Conservation (phyloP, 768 basidiomycete genomes). For the Candolleomyces eurysporus region DNA sequence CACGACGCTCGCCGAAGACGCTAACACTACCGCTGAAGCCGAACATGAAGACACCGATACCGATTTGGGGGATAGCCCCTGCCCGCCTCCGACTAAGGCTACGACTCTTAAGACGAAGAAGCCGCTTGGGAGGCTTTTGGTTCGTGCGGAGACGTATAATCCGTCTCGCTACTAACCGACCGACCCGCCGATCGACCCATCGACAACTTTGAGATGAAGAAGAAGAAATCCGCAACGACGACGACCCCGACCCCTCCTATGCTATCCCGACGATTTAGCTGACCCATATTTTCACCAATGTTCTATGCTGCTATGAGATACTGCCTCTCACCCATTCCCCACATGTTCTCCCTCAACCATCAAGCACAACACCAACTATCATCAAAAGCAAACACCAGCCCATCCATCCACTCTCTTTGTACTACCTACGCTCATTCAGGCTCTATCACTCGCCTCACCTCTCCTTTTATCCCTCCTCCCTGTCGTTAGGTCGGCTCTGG, state of each 20-base stretch:
- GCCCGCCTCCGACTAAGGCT: slow-evolving; percentile 72
- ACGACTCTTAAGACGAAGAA: slow-evolving; percentile 58
- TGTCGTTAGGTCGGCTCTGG: background rate
- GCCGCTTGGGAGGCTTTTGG: slow-evolving; percentile 44
- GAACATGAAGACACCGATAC: slow-evolving; percentile 66
- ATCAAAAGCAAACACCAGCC: background rate
- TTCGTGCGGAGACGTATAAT: slow-evolving; percentile 69
- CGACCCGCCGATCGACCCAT: slow-evolving; percentile 38
- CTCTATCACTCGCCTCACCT: background rate
- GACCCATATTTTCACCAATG: background rate
- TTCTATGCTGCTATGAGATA: background rate
- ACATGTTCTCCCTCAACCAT: background rate
- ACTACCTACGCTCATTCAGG: background rate
- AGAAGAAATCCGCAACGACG: background rate
- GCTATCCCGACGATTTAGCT: background rate
- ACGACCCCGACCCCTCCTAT: background rate
- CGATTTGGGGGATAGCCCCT: slow-evolving; percentile 84
- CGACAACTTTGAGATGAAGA: background rate
- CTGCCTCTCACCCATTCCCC: background rate
- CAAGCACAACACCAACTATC: background rate
- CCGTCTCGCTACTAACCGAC: slow-evolving; percentile 23
- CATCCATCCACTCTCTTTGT: background rate
- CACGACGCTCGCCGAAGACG: slow-evolving; percentile 66
- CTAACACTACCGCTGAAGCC: slow-evolving; percentile 55
- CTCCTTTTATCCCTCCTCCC: background rate